Evolutionary conservation across 345 rosid species (phyloP).

Genomic region (Rhodamnia argentea): DNA sequence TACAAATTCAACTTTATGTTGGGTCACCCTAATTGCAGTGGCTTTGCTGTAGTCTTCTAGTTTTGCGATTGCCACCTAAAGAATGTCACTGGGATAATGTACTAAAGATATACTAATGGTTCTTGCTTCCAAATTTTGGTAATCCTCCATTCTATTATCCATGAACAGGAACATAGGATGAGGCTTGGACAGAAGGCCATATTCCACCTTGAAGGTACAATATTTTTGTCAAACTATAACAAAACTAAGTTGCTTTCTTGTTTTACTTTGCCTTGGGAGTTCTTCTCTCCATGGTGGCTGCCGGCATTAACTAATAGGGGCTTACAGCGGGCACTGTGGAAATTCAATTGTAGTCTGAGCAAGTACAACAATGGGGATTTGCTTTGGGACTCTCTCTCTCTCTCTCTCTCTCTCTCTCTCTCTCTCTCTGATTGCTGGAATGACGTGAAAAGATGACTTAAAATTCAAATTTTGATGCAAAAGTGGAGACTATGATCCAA

Average conservation of each 20-base stretch:
- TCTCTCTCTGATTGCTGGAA: not conserved
- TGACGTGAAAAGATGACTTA: not conserved
- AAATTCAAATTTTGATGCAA: not conserved
- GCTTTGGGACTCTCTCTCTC: not conserved
- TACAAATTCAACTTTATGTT: not conserved
- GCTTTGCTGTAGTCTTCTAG: not conserved
- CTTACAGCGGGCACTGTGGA: too few relatives aligned
- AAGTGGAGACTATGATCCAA: not conserved
- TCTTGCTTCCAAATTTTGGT: not conserved
- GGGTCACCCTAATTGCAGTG: not conserved
- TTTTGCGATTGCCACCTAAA: not conserved
- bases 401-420: not conserved
- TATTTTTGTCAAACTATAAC: not conserved
- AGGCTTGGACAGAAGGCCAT: slow-evolving; percentile 82
- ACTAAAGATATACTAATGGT: not conserved
- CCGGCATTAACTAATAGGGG: not conserved
- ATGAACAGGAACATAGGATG: slow-evolving; percentile 79
- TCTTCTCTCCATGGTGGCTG: not conserved
- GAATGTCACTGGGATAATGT: not conserved
- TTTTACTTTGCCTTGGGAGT: not conserved
- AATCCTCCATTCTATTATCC: not conserved
- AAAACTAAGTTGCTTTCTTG: not conserved
- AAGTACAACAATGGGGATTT: not conserved
- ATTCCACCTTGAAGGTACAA: slow-evolving; percentile 83
- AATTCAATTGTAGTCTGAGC: too few relatives aligned